These are phyloP conservation scores for Fusarium sp. DNA, from an alignment of 2,329 filamentous ascomycete species.

Conservation along the genomic window DNA sequence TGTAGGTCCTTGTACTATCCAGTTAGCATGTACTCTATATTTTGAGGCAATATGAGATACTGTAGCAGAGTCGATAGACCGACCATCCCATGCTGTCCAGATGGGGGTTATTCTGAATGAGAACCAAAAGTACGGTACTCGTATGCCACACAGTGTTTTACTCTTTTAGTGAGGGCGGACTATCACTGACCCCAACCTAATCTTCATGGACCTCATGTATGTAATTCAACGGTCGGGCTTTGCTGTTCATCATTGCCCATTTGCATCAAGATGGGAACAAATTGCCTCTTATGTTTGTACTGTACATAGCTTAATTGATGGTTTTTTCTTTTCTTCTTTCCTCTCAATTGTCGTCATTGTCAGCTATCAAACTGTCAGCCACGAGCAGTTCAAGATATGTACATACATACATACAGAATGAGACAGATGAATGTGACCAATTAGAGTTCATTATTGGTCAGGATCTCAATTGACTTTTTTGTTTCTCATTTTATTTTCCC, in stretches of 20 bases:
- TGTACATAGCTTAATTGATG: background rate
- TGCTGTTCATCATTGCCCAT: background rate
- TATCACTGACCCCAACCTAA: background rate
- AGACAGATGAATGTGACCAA: conserved; percentile 6
- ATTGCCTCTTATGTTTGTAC: background rate
- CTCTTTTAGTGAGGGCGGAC: background rate
- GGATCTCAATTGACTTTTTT: conserved; percentile 29
- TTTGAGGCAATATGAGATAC: conserved; percentile 22
- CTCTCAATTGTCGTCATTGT: conserved; percentile 6
- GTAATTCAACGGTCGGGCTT: background rate
- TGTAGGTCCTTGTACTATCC: background rate
- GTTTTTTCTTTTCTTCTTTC: background rate
- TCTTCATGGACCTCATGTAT: conserved; percentile 17
- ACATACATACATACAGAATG: background rate
- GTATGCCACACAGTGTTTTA: background rate
- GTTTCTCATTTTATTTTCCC: background rate
- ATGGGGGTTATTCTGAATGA: conserved; percentile 11
- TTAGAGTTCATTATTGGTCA: conserved; percentile 12
- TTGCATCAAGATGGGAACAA: conserved; percentile 29
- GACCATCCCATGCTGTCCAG: conserved; percentile 20
- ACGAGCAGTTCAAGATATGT: conserved; percentile 18
- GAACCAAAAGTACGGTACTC: background rate
- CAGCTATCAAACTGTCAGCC: conserved; percentile 38
- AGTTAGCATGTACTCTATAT: conserved; percentile 7
- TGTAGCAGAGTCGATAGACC: conserved; percentile 15